Evolutionary conservation across 2,329 filamentous ascomycete genomes (phyloP), one percentile per base, ranked within the genome.

Genomic region (Neonectria neomacrospora): DNA sequence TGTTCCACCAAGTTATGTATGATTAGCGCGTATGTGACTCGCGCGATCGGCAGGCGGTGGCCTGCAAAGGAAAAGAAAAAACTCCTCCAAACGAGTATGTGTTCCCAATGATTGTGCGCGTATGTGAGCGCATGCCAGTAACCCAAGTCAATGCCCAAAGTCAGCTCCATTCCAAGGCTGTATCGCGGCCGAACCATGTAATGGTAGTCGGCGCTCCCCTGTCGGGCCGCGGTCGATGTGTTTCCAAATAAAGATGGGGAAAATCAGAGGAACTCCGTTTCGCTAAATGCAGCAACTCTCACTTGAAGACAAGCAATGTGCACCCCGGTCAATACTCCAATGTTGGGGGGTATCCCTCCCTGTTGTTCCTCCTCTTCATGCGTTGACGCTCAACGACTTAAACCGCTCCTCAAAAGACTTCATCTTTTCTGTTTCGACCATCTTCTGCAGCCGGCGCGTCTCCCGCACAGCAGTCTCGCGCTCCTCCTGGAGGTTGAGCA

Each of bases 401-500:
- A 81, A 79, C 53, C 77, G 74, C 3, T 78, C 75, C 64, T 80
- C 76, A 64, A 80, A 79, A 45, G 80, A 79, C 74, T 86, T 86
- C 68, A 88, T 82, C 71, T 86, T 86, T 79, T 92, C 89, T 61
- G 83, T 82, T 63, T 88, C 83, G 64, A 95, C 86, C 67, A 88
- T 82, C 59, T 83, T 85, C 75, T 94, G 90, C 54, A 96, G 83
- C 73, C 82, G 86, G 71, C 87, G 85, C 61, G 92, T 94, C 77
- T 91, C 86, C 54, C 88, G 86, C 71, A 92, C 86, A 22, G 92
- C 91, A 68, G 90, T 88, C 73, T 96, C 92, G 71, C 88, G 85
- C 77, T 91, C 88, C 69, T 88, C 87, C 77, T 94, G 92, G 51
- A 96, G 83, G 75, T 93, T 90, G 72, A 91, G 88, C 48, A 96